These are phyloP conservation scores for Blyttiomyces sp. DNA, from an alignment of 371 early-diverging fungal species.

Conservation along the genomic window DNA sequence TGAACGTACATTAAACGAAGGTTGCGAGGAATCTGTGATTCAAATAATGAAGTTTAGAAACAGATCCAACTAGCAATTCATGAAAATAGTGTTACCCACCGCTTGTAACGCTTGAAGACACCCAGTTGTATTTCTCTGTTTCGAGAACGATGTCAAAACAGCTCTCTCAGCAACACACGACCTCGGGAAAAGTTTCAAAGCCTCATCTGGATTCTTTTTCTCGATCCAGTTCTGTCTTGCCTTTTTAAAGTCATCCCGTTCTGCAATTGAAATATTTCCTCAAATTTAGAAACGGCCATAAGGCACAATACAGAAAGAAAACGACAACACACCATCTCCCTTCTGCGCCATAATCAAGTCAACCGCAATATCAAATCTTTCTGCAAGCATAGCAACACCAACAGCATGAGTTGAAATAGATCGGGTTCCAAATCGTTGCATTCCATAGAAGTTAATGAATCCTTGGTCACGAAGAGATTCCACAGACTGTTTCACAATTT, in stretches of 20 bases:
- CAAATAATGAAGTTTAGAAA: background rate
- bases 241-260: slow-evolving; percentile 50
- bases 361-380: slow-evolving; percentile 72
- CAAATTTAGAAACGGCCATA: no score
- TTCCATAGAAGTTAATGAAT: slow-evolving; percentile 98
- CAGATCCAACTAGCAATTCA: background rate
- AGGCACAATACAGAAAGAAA: no score
- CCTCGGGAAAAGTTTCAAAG: slow-evolving; percentile 67
- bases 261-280: no score
- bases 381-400: slow-evolving; percentile 77
- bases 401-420: slow-evolving; percentile 80
- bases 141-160: slow-evolving; percentile 43
- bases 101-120: slow-evolving; percentile 62
- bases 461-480: slow-evolving; percentile 63
- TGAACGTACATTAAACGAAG: slow-evolving; percentile 92
- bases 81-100: slow-evolving; percentile 34
- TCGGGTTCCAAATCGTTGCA: slow-evolving; percentile 97
- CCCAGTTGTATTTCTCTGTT: slow-evolving; percentile 34
- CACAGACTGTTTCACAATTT: slow-evolving; percentile 56
- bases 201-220: slow-evolving; percentile 57
- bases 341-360: slow-evolving; percentile 79
- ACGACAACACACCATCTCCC: slow-evolving; percentile 44
- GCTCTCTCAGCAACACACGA: slow-evolving; percentile 70
- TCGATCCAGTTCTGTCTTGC: slow-evolving; percentile 73
- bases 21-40: slow-evolving; percentile 72